Evolutionary conservation across 257 asterid species (phyloP), one percentile per base, ranked within the genome.

Genomic region (Solanum appendiculatum): DNA sequence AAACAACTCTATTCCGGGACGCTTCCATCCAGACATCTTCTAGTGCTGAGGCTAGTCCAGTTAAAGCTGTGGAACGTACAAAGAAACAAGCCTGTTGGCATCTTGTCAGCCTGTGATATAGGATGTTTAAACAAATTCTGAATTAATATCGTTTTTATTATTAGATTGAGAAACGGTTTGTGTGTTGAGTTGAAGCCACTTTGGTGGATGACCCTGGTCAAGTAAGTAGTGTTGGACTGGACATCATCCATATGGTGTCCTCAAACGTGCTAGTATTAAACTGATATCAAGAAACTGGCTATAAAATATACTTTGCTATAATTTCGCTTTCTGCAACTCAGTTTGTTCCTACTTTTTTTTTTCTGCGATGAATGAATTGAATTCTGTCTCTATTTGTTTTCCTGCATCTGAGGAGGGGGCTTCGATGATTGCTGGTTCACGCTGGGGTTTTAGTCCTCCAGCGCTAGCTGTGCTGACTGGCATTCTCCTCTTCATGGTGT

Each of bases 1-100:
- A 81, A 82, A 88, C 92, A 93, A 89, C 89, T 88, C 94, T 69
- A 92, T 94, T 39, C 93, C 91, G 0, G 98, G 97, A 64, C 95
- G 88, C 25, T 93, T 91, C 92, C 88, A 93, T 86, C 98, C 97
- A 3, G 98, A 95, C 87, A 88, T 95, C 66, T 95, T 92, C 89
- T 95, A 86, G 63, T 42, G 58, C 16, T 34, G 69, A 18, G 69
- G 16, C 40, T 7, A 31, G 64, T 81, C 25, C 85, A 31, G 44
- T 46, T 29, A 31, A 81, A 81, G 66, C 31, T 63, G 80, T 40
- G 37, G 27, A 56, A 70, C 84, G 36, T 70, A 84, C 72, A 69
- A 42, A 63, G 39, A 31, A 80, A 16, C 86, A 25, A 74, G 83
- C 27, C 46, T 21, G 69, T 81, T 51, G 69, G 69, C 85, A 10